phyloP scores from a whole-genome alignment of 306 rosid species.

The Crataegus laevigata region DNA sequence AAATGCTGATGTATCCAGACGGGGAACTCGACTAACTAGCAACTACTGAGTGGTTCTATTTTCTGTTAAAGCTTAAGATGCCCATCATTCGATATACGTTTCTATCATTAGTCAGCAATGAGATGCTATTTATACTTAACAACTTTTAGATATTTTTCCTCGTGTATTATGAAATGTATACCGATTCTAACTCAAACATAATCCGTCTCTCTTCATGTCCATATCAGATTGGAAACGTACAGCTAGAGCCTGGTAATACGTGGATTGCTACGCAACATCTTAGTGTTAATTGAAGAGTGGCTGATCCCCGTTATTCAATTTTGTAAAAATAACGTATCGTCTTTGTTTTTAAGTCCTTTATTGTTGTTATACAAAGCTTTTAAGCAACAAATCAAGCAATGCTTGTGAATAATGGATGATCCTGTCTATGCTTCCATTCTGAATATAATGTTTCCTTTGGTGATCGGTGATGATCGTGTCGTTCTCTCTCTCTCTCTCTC shows the following conservation, averaged over 20 bases:
- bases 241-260: conserved; percentile 65
- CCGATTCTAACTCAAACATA: not conserved
- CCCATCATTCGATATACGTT: not conserved
- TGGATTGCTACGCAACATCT: conserved; percentile 89
- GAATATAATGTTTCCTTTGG: not conserved
- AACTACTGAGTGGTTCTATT: not conserved
- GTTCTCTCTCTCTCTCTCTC: not conserved
- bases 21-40: not conserved
- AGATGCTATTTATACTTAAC: not conserved
- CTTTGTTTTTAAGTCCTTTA: not conserved
- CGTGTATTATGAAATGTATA: not conserved
- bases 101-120: not conserved
- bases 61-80: too few species aligned
- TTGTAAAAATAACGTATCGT: conserved; percentile 16
- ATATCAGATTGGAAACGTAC: conserved; percentile 62
- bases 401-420: not conserved
- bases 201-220: conserved; percentile 6
- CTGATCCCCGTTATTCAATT: conserved; percentile 3
- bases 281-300: conserved; percentile 43
- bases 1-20: not conserved
- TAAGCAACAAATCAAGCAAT: not conserved
- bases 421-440: not conserved
- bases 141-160: conserved; percentile 1
- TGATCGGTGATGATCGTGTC: not conserved
- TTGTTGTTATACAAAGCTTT: conserved; percentile 16